Base-by-base conservation (phyloP, 2,329 filamentous ascomycete genomes). In the Epichloe scottii region DNA sequence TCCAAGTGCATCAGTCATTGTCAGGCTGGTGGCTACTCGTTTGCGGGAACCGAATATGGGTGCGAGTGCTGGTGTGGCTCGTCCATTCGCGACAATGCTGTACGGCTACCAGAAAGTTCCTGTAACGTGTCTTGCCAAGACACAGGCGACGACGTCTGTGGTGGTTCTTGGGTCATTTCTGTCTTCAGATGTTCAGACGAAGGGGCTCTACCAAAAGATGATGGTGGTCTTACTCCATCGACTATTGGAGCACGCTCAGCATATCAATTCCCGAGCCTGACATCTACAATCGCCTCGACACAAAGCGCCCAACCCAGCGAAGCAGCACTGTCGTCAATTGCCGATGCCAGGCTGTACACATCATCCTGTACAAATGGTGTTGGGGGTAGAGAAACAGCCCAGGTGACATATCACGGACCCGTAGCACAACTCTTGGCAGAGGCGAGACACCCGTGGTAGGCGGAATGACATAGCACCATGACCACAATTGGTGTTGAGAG, bases 31-130 rank as follows among this genome's bases (percentile, higher is more conserved):
- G 68, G 68, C 4, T 73, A 68, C 56, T 54, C 56, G 2, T 69
- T 73, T 53, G 75, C 75, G 5, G 76, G 76, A 5, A 65, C 76
- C 0, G 74, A 79, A 58, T 73, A 72, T 54, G 66, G 64, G 7
- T 60, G 62, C 19, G 72, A 79, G 57, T 80, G 77, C 59, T 80
- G 71, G 66, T 81, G 75, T 55, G 72, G 68, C 35, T 55, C 57
- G 11, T 53, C 53, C 3, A 58, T 63, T 35, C 58, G 54, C 4
- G 55, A 56, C 46, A 56, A 60, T 45, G 55, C 56, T 3, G 50
- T 60, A 19, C 53, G 55, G 35, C 48, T 63, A 15, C 60, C 61
- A 3, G 59, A 62, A 23, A 54, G 45, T 4, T 58, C 55, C 21
- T 64, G 62, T 34, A 52, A 54, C 33, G 56, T 53, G 17, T 48